A percentile compares a stretch with the other conserved stretches of the same genome.
phyloP scores from a whole-genome alignment of 768 basidiomycete species.

The Boletus barrowsii region DNA sequence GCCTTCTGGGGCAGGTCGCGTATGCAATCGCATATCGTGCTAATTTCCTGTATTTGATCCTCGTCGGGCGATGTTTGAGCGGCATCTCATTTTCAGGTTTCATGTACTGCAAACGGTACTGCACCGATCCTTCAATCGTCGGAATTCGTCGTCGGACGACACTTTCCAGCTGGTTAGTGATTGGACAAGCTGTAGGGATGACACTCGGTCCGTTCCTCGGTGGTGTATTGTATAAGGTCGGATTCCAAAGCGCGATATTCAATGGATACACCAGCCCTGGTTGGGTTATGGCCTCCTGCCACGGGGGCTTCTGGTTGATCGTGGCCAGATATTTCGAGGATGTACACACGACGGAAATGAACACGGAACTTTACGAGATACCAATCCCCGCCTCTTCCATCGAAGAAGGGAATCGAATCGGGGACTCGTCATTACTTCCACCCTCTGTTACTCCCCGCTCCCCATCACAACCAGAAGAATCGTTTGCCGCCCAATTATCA shows the following conservation, averaged over 20 bases:
- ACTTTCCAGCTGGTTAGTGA: constrained; percentile 57
- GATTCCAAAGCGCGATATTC: constrained; percentile 53
- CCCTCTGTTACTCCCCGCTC: background rate
- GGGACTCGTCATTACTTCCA: background rate
- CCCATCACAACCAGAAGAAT: constrained; percentile 1
- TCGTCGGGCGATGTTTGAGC: constrained; percentile 64
- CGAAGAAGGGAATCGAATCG: constrained; percentile 3
- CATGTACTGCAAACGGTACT: constrained; percentile 51
- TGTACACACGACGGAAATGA: constrained; percentile 24
- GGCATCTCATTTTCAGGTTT: constrained; percentile 54
- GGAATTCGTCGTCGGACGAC: constrained; percentile 61
- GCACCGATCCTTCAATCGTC: constrained; percentile 63
- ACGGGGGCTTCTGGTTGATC: constrained; percentile 49
- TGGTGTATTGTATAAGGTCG: constrained; percentile 59
- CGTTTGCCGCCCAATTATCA: constrained; percentile 8
- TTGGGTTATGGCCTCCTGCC: constrained; percentile 56
- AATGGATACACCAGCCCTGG: constrained; percentile 68
- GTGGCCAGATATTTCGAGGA: constrained; percentile 40
- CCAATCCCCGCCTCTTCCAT: background rate
- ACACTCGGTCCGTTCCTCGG: constrained; percentile 63
- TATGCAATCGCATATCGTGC: constrained; percentile 61
- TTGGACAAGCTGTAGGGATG: constrained; percentile 62
- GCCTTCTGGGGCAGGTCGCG: constrained; percentile 54
- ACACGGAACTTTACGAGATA: constrained; percentile 9
- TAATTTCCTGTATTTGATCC: constrained; percentile 63